These are phyloP conservation scores for Arxiozyma slooffiae DNA, from an alignment of 1,139 yeast species.

Conservation along the genomic window DNA sequence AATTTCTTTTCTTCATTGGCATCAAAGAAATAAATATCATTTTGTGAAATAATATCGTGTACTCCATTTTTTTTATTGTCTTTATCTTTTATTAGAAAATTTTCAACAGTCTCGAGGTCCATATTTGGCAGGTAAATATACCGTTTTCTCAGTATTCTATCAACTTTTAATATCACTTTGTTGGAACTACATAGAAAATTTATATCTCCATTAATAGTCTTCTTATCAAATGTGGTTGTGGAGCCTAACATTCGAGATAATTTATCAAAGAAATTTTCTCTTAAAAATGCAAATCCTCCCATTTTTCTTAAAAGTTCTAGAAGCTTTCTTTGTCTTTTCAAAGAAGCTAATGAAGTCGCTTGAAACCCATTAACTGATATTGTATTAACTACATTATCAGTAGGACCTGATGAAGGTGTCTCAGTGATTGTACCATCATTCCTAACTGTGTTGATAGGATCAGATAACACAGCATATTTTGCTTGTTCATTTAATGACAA, in stretches of 20 bases:
- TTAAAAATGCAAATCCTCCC: slow-evolving; percentile 26
- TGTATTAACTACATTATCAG: not conserved
- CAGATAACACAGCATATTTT: not conserved
- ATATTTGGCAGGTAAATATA: slow-evolving; percentile 21
- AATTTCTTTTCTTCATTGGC: slow-evolving; percentile 26
- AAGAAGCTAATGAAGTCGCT: slow-evolving; percentile 26
- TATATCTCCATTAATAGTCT: slow-evolving; percentile 27
- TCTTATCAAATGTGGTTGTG: slow-evolving; percentile 26
- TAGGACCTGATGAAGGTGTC: not conserved
- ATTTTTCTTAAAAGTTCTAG: slow-evolving; percentile 19
- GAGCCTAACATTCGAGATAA: slow-evolving; percentile 25
- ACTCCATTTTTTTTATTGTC: slow-evolving; percentile 21
- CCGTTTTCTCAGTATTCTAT: slow-evolving; percentile 16
- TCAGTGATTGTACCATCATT: not conserved
- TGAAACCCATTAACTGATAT: slow-evolving; percentile 27
- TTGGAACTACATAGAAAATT: slow-evolving; percentile 18
- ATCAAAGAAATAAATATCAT: slow-evolving; percentile 30
- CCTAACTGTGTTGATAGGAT: not conserved
- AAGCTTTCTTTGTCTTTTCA: slow-evolving; percentile 28
- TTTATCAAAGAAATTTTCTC: slow-evolving; percentile 27
- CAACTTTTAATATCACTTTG: slow-evolving; percentile 17
- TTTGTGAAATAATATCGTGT: slow-evolving; percentile 23
- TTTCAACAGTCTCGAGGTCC: slow-evolving; percentile 13
- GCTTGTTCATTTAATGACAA: not conserved
- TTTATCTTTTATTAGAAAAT: slow-evolving; percentile 19